These are phyloP conservation scores for Pseudogymnoascus sp. DNA, from an alignment of 2,329 filamentous ascomycete species.

Conservation along the genomic window DNA sequence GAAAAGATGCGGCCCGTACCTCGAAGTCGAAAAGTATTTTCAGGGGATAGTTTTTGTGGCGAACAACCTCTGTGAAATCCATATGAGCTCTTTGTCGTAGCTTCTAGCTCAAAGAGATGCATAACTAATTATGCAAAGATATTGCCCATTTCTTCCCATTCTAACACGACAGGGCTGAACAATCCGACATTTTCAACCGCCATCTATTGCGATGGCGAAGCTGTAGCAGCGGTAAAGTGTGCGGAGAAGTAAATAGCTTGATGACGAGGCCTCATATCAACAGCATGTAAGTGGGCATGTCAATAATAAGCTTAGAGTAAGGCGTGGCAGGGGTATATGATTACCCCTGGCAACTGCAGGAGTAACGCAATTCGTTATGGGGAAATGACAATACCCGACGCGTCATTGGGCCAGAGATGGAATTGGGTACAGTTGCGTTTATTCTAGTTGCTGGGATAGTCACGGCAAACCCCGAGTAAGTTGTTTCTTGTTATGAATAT, in stretches of 20 bases:
- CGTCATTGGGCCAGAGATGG: neutral
- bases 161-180: neutral
- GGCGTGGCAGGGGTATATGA: neutral
- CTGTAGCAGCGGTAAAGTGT: neutral
- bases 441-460: neutral
- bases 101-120: neutral
- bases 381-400: neutral
- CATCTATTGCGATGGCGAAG: neutral
- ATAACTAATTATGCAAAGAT: neutral
- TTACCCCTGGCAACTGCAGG: neutral
- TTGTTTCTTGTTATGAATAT: neutral
- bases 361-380: neutral
- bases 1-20: neutral
- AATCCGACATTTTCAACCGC: neutral
- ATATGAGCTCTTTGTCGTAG: neutral
- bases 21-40: neutral
- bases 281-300: neutral
- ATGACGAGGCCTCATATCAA: neutral
- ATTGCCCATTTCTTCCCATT: neutral
- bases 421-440: neutral
- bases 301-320: neutral
- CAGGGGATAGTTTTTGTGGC: neutral
- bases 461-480: neutral
- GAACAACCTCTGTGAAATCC: neutral
- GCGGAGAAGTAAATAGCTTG: neutral